Base-by-base conservation (phyloP, 75 land plant species). In the Isoetes taiwanensis region DNA sequence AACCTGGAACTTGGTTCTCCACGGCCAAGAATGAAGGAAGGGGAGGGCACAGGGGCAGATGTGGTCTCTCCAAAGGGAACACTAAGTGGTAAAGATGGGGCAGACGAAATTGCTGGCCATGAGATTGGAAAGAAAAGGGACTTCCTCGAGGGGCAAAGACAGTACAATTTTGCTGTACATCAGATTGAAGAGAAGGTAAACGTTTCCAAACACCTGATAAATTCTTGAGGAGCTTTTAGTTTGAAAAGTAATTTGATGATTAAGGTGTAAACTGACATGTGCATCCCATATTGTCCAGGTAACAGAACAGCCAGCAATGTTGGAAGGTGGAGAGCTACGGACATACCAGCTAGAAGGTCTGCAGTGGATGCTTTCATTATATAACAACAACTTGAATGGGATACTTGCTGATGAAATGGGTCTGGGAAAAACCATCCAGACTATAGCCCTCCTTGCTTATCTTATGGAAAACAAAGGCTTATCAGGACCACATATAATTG, bases 341-440 rank as follows among this genome's bases (percentile, higher is more conserved):
- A 63, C 79, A 10, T 93, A 93, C 33, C 98, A 93, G 70, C 32
- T 93, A 32, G 98, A 93, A 59, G 98, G 98, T 4, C 90, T 93
- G 40, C 98, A 93, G 58, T 93, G 98, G 98, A 93, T 93, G 98
- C 76, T 93, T 25, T 93, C 98, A 34, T 73, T 93, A 28, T 93
- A 89, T 46, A 93, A 93, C 63, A 93, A 93, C 73, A 93, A 93
- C 43, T 56, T 93, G 34, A 93, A 93, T 79, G 98, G 98, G 50
- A 93, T 93, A 57, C 72, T 93, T 48, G 98, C 98, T 30, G 98
- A 93, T 84, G 98, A 93, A 65, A 93, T 93, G 98, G 98, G 98
- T 1, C 52, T 93, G 58, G 98, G 98, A 26, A 93, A 93, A 61
- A 93, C 98, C 39, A 93, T 93, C 24, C 98, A 93, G 31, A 84